Conservation (phyloP, 202 grass and related monocot genomes). For the Musa balbisiana region DNA sequence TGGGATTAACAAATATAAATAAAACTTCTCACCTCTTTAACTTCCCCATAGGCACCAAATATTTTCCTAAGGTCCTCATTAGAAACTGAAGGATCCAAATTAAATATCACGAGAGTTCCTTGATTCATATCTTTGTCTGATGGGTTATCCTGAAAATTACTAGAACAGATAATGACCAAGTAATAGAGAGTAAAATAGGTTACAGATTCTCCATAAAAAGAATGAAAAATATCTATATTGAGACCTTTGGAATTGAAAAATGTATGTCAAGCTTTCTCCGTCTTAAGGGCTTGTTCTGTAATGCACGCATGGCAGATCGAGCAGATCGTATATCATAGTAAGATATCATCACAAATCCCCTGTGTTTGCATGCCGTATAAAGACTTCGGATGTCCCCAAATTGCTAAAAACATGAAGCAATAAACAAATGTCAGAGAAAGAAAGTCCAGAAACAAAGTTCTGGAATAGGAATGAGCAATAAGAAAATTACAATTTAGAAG, state of each 20-base stretch:
- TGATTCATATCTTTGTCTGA: constrained; percentile 61
- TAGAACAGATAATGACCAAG: constrained; percentile 16
- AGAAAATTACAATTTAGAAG: too few species aligned
- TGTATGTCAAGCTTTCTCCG: constrained; percentile 53
- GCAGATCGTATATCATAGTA: constrained; percentile 53
- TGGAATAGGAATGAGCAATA: too few species aligned
- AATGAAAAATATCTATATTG: constrained; percentile 5
- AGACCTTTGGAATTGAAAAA: constrained; percentile 52
- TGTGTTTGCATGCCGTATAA: constrained; percentile 45
- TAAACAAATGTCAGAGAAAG: background rate
- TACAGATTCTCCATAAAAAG: background rate
- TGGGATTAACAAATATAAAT: background rate
- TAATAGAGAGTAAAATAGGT: background rate
- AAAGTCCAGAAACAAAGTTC: background rate
- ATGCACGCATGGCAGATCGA: constrained; percentile 34
- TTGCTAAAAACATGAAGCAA: constrained; percentile 15
- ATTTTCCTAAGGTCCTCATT: constrained; percentile 42
- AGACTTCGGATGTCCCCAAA: constrained; percentile 47
- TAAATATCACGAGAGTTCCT: constrained; percentile 58
- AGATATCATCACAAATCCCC: constrained; percentile 54
- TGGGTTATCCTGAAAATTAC: constrained; percentile 40
- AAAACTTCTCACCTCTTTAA: constrained; percentile 33
- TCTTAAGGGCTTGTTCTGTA: constrained; percentile 41
- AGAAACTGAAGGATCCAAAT: constrained; percentile 48
- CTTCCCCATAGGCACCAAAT: constrained; percentile 56